Conservation (phyloP, 164 flowering plant species). For the Tetrastigma voinierianum region DNA sequence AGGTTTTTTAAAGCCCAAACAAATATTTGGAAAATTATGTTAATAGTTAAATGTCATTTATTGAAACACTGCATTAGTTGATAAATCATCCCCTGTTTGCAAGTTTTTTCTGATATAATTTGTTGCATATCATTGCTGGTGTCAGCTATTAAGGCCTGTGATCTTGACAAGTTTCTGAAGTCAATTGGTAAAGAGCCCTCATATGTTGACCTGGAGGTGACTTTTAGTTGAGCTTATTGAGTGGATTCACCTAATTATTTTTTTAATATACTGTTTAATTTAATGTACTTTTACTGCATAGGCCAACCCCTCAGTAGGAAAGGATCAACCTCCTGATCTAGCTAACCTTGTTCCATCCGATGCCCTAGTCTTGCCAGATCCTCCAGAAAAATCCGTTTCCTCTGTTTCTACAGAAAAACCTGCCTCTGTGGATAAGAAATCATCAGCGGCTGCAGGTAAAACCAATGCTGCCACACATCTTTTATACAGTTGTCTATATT, state of each 20-base stretch:
- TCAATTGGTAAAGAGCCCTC: constrained; percentile 79
- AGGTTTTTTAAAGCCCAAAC: too few species aligned
- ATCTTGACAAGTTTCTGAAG: constrained; percentile 80
- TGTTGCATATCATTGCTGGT: constrained; percentile 2
- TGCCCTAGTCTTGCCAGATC: constrained; percentile 32
- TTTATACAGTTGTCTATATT: too few species aligned
- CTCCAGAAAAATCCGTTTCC: constrained; percentile 32
- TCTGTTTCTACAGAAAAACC: constrained; percentile 24
- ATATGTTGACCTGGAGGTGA: constrained; percentile 91
- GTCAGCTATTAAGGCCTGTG: constrained; percentile 61
- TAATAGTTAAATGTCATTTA: too few species aligned
- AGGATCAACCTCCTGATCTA: constrained; percentile 96
- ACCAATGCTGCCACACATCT: too few species aligned
- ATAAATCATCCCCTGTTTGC: neutral
- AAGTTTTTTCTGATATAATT: neutral
- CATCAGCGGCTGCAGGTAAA: constrained; percentile 46
- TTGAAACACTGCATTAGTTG: neutral
- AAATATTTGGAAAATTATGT: too few species aligned
- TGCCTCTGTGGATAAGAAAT: constrained; percentile 23
- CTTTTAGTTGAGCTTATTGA: neutral
- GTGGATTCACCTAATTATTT: neutral
- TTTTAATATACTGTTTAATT: neutral
- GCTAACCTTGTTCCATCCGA: constrained; percentile 78
- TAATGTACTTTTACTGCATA: constrained; percentile 22
- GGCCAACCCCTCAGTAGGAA: constrained; percentile 91